Evolutionary conservation across 2,329 filamentous ascomycete genomes (phyloP), one percentile per base, ranked within the genome.

Genomic region (Ceratocystis alfenasii): DNA sequence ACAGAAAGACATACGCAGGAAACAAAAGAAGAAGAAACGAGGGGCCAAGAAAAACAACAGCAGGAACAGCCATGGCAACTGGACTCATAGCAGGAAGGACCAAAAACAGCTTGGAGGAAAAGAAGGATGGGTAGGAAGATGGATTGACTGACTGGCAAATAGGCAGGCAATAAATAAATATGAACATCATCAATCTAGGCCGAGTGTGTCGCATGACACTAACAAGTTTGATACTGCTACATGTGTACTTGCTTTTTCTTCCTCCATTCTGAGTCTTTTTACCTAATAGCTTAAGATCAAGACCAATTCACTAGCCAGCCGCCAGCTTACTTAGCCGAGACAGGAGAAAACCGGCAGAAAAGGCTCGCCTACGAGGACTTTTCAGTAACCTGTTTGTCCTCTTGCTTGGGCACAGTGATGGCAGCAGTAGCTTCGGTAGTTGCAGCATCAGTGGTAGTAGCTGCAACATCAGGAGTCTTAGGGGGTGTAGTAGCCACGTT

Each of bases 351-450:
- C 61, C 66, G 59, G 69, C 66, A 62, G 64, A 61, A 66, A 67
- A 57, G 66, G 68, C 66, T 63, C 68, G 66, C 53, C 65, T 59
- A 62, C 22, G 64, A 67, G n/a, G 59, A 62, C 66, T 70, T 69
- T 22, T 66, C 67, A 59, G 55, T 66, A 55, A 66, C 68, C 12
- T 67, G 62, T 64, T 69, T 63, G 44, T 69, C 70, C 61, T 65
- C 50, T 30, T 64, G 55, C 15, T 66, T 66, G 45, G 67, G 59
- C 48, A 45, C 33, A 50, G 66, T n/a, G 10, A 57, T 41, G 36
- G 36, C 41, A 33, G 45, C 28, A 30, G 71, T 61, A 8, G 65
- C 50, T 33, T 57, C 53, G 22, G 22, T 57, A 7, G 53, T 25
- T 7, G 25, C 15, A 28, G 48, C 48, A 53, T 8, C 48, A 53